A percentile compares a stretch with the other conserved stretches of the same genome.
Evolutionary conservation across 768 basidiomycete species (phyloP).

Genomic region (Pleurotus platypus): DNA sequence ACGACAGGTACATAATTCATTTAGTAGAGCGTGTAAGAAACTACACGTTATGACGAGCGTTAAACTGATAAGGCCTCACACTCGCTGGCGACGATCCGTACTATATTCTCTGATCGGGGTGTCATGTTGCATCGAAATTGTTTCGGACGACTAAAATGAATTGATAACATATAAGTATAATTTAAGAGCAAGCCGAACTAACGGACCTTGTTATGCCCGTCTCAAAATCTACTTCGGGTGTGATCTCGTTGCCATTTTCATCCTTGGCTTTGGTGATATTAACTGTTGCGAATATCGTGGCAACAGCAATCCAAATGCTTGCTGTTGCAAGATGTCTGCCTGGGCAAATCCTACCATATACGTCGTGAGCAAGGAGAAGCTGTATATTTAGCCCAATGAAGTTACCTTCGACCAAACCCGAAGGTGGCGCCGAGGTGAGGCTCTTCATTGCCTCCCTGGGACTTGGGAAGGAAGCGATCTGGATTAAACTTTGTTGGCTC

Average conservation of each 20-base stretch:
- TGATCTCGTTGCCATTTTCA: slow-evolving; percentile 37
- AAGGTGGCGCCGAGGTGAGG: slow-evolving; percentile 19
- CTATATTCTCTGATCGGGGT: too few species aligned
- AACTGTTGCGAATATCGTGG: slow-evolving; percentile 41
- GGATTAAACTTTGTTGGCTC: slow-evolving; percentile 4
- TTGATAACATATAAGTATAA: too few species aligned
- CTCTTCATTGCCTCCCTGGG: slow-evolving; percentile 17
- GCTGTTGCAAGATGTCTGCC: slow-evolving; percentile 50
- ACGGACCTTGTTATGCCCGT: slow-evolving; percentile 39
- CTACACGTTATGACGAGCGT: too few species aligned
- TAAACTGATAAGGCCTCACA: too few species aligned
- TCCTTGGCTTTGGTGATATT: slow-evolving; percentile 39
- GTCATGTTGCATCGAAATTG: too few species aligned
- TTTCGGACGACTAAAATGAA: too few species aligned
- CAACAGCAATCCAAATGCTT: slow-evolving; percentile 41
- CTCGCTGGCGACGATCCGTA: too few species aligned
- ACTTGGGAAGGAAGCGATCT: slow-evolving; percentile 10
- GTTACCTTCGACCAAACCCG: slow-evolving; percentile 18
- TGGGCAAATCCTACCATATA: slow-evolving; percentile 42
- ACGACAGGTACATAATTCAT: too few species aligned
- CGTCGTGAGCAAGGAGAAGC: background rate
- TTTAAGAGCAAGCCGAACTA: background rate
- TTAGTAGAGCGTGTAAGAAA: too few species aligned
- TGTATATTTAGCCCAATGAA: background rate
- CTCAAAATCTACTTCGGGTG: slow-evolving; percentile 32